A percentile compares a stretch with the other conserved stretches of the same genome.
These are phyloP conservation scores for Candida mesenterica DNA, from an alignment of 1,139 yeast species.

Conservation along the genomic window DNA sequence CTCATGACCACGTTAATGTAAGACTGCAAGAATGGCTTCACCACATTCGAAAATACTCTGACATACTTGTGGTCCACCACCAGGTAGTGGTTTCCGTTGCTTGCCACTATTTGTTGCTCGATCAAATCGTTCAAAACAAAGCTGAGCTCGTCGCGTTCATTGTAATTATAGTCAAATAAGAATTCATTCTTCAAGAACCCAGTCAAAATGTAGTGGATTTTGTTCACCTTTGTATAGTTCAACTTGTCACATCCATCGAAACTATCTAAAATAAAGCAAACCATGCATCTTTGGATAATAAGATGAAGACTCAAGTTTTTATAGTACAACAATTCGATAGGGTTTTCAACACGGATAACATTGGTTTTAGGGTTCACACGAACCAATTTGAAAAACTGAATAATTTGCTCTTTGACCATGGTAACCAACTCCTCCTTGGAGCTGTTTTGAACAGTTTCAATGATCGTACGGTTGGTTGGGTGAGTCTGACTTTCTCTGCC, in stretches of 20 bases:
- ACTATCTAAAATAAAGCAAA: slow-evolving; percentile 29
- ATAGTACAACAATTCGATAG: slow-evolving; percentile 45
- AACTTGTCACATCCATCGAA: slow-evolving; percentile 15
- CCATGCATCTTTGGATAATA: slow-evolving; percentile 38
- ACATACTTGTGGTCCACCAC: slow-evolving; percentile 26
- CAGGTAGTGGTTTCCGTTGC: slow-evolving; percentile 19
- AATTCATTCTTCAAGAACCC: slow-evolving; percentile 45
- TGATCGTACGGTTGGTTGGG: slow-evolving; percentile 21
- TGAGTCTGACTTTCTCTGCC: slow-evolving; percentile 22
- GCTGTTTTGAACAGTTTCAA: slow-evolving; percentile 15
- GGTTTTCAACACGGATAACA: slow-evolving; percentile 28
- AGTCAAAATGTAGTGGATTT: slow-evolving; percentile 35
- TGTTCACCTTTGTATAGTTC: slow-evolving; percentile 23
- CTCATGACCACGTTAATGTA: slow-evolving; percentile 35
- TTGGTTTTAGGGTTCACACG: slow-evolving; percentile 29
- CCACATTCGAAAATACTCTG: slow-evolving; percentile 28
- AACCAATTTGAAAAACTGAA: slow-evolving; percentile 36
- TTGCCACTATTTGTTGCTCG: slow-evolving; percentile 15
- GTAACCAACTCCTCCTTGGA: slow-evolving; percentile 16
- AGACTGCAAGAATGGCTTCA: slow-evolving; percentile 41
- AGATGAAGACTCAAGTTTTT: slow-evolving; percentile 44
- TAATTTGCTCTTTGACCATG: slow-evolving; percentile 29
- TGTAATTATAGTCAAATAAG: slow-evolving; percentile 43
- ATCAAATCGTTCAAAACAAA: slow-evolving; percentile 31
- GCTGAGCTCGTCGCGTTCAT: slow-evolving; percentile 29